phyloP scores from a whole-genome alignment of 768 basidiomycete genomes.

The Lactifluus volemus region DNA sequence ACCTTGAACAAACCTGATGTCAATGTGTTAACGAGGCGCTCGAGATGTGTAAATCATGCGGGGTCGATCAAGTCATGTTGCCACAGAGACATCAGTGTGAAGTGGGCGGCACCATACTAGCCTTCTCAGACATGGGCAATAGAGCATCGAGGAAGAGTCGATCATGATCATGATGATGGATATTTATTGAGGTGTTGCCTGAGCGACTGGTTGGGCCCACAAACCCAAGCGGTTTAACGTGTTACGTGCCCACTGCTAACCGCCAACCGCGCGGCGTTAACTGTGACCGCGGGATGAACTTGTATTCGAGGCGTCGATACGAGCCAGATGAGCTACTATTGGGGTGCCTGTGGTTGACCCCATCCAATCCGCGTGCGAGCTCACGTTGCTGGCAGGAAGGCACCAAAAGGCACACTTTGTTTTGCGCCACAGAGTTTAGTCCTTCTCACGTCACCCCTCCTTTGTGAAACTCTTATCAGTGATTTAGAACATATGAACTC shows the following conservation, averaged over 20 bases:
- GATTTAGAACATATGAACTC: no score
- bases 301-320: not conserved
- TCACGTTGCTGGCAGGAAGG: no score
- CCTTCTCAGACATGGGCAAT: not conserved
- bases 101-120: not conserved
- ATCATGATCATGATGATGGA: not conserved
- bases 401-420: no score
- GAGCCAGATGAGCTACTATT: no score
- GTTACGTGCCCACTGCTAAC: not conserved
- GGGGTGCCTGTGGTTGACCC: no score
- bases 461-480: no score
- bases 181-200: not conserved
- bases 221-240: not conserved
- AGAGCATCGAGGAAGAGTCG: not conserved
- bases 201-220: not conserved
- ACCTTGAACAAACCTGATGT: not conserved
- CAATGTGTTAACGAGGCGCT: not conserved
- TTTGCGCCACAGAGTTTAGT: no score
- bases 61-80: constrained; percentile 1
- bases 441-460: no score
- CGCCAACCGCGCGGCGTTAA: no score
- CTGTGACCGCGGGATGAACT: not conserved
- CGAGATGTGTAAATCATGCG: not conserved
- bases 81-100: not conserved
- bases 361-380: no score